phyloP scores from a whole-genome alignment of 768 basidiomycete species.

The Suillus variegatus region DNA sequence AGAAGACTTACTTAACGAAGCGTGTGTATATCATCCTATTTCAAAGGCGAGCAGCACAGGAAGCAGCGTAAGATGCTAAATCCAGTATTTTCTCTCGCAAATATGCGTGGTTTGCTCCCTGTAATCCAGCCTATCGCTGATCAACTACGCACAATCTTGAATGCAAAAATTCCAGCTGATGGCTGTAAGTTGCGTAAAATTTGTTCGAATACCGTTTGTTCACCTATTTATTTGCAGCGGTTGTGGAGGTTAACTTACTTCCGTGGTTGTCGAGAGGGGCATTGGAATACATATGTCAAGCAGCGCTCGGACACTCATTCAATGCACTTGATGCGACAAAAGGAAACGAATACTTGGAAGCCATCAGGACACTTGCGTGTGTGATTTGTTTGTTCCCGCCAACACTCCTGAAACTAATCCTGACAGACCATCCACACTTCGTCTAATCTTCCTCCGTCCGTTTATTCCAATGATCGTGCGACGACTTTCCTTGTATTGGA shows the following conservation, averaged over 20 bases:
- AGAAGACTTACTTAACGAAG: neutral
- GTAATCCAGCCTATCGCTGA: slow-evolving; percentile 36
- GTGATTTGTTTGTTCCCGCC: slow-evolving; percentile 5
- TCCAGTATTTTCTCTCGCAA: slow-evolving; percentile 32
- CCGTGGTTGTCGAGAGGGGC: slow-evolving; percentile 35
- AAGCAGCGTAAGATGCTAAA: slow-evolving; percentile 36
- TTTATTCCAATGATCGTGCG: slow-evolving; percentile 33
- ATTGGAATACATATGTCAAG: slow-evolving; percentile 38
- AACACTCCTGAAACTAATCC: neutral
- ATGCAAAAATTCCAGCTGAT: slow-evolving; percentile 23
- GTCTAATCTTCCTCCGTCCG: slow-evolving; percentile 31
- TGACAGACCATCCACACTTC: slow-evolving; percentile 27
- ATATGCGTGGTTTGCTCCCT: slow-evolving; percentile 32
- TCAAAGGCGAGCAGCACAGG: slow-evolving; percentile 29
- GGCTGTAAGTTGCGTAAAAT: slow-evolving; percentile 16
- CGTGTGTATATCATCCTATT: slow-evolving; percentile 8
- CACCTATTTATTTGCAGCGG: slow-evolving; percentile 15
- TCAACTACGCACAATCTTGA: slow-evolving; percentile 22
- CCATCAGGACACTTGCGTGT: slow-evolving; percentile 33
- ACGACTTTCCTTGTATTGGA: slow-evolving; percentile 29
- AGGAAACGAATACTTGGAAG: slow-evolving; percentile 29
- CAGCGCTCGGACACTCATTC: slow-evolving; percentile 35
- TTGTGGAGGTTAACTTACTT: slow-evolving; percentile 34
- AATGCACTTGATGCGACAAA: slow-evolving; percentile 26
- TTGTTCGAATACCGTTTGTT: neutral